Conservation (phyloP, 208 protist genomes). For the Trypanosoma mega region DNA sequence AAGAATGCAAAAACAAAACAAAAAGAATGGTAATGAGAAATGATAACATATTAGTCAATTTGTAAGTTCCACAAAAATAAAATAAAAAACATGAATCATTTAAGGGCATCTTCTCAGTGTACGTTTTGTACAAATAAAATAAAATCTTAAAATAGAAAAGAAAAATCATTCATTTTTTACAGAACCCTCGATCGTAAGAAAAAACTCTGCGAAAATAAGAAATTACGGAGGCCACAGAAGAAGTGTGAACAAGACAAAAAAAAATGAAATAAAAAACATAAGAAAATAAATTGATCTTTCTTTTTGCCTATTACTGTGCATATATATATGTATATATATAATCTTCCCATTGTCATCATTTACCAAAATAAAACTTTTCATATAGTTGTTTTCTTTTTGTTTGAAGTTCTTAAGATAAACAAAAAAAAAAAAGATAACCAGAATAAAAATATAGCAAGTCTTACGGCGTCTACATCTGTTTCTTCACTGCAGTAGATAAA, state of each 20-base stretch:
- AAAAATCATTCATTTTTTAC: no score
- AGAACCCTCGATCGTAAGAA: no score
- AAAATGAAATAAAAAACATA: conserved; percentile 14
- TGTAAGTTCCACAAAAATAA: conserved; percentile 7
- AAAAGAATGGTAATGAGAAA: conserved; percentile 17
- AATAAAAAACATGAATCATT: conserved; percentile 14
- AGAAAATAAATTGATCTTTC: not conserved
- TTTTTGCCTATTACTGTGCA: conserved; percentile 14
- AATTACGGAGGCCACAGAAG: no score
- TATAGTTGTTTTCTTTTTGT: conserved; percentile 4
- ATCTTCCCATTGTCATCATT: no score
- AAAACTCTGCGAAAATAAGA: no score
- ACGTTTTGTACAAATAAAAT: no score
- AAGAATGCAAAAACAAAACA: conserved; percentile 27
- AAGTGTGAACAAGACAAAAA: conserved; percentile 1
- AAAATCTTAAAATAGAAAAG: no score
- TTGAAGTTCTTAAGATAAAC: conserved; percentile 3
- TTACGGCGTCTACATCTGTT: not conserved
- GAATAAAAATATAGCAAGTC: conserved; percentile 10
- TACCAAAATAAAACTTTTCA: not conserved
- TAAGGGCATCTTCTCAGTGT: no score
- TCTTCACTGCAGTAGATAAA: not conserved
- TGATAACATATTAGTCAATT: no score
- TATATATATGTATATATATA: conserved; percentile 11
- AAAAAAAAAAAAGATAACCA: conserved; percentile 26